Evolutionary conservation across 345 rosid genomes (phyloP).

Genomic region (Syzygium jambos): DNA sequence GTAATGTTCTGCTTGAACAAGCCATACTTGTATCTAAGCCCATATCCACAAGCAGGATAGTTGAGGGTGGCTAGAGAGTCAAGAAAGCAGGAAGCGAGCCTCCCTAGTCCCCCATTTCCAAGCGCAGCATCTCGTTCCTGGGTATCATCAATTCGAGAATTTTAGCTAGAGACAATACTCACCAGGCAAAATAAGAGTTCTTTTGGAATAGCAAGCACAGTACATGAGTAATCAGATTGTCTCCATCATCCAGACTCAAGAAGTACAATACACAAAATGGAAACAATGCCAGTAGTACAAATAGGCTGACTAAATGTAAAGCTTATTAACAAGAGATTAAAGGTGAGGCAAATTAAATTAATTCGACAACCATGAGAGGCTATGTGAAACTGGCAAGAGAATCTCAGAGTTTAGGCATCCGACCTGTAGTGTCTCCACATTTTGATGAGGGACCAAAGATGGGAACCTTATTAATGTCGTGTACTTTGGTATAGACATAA

Average conservation of each 20-base stretch:
- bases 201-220: neutral
- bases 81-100: constrained; percentile 46
- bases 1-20: constrained; percentile 45
- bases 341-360: neutral
- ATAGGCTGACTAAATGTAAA: neutral
- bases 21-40: constrained; percentile 39
- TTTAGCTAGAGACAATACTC: neutral
- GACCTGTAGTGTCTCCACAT: neutral
- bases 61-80: constrained; percentile 48
- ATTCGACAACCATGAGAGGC: neutral
- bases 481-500: neutral
- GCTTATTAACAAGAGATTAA: neutral
- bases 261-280: neutral
- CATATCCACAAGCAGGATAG: constrained; percentile 50
- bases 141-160: neutral
- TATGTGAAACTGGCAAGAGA: neutral
- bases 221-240: neutral
- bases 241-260: neutral
- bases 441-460: neutral
- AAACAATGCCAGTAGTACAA: neutral
- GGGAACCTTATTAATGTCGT: neutral
- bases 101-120: constrained; percentile 39
- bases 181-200: neutral
- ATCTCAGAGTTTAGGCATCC: neutral
- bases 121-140: constrained; percentile 51